phyloP scores from a whole-genome alignment of 2,329 filamentous ascomycete genomes.

The Diaporthe humulicola region DNA sequence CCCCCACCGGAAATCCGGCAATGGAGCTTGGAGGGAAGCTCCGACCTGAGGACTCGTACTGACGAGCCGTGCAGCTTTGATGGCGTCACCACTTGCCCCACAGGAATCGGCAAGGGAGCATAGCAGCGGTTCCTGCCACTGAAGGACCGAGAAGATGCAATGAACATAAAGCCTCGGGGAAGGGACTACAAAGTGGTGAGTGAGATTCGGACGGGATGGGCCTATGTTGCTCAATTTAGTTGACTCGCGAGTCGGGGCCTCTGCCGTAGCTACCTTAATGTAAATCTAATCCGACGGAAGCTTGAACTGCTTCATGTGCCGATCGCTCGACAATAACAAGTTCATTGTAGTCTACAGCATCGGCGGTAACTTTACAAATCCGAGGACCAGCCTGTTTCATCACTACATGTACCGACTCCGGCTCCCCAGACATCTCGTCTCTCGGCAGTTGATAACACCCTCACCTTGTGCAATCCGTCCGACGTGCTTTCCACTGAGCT shows the following conservation, averaged over 20 bases:
- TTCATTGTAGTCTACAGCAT: not conserved
- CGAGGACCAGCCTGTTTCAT: not conserved
- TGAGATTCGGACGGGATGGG: not conserved
- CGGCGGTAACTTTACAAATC: not conserved
- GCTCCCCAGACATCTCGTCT: not conserved
- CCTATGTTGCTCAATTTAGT: not conserved
- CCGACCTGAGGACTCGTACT: not conserved
- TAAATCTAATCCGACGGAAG: not conserved
- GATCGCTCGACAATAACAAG: slow-evolving; percentile 11
- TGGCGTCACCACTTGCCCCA: slow-evolving; percentile 16
- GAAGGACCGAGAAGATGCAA: too few species aligned
- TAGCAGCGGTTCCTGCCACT: not conserved
- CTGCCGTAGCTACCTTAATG: not conserved
- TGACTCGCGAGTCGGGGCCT: not conserved
- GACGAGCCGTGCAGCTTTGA: slow-evolving; percentile 4
- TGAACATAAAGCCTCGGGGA: not conserved
- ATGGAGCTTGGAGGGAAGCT: slow-evolving; percentile 6
- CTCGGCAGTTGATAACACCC: not conserved
- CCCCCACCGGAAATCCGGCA: not conserved
- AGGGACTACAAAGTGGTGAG: not conserved
- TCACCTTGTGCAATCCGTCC: not conserved
- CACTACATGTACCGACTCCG: slow-evolving; percentile 5
- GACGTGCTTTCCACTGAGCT: not conserved
- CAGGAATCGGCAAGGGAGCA: not conserved
- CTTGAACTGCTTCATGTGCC: slow-evolving; percentile 6